phyloP scores from a whole-genome alignment of 768 basidiomycete species.

The Daedalea quercina region DNA sequence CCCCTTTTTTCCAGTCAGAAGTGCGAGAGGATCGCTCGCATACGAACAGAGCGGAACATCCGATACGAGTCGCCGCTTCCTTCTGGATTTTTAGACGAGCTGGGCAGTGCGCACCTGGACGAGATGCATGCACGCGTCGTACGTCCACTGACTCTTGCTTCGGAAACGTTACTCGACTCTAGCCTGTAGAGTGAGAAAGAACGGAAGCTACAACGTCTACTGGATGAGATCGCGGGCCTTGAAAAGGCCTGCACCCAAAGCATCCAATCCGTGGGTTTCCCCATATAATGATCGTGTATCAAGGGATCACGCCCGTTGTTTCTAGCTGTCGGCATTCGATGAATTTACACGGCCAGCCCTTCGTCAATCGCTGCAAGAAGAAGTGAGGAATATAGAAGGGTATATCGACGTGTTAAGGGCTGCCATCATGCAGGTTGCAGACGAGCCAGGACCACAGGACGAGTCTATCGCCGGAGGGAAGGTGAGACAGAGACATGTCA shows the following conservation, averaged over 20 bases:
- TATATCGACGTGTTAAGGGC: conserved; percentile 10
- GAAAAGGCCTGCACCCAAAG: conserved; percentile 2
- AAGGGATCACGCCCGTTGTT: too few species aligned
- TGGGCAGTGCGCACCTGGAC: not conserved
- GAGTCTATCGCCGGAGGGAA: not conserved
- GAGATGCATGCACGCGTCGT: conserved; percentile 3
- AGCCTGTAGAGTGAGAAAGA: conserved; percentile 8
- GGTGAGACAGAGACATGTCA: not conserved
- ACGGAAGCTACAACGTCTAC: conserved; percentile 4
- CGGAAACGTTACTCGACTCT: not conserved
- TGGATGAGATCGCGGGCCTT: conserved; percentile 3
- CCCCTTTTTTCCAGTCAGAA: too few species aligned
- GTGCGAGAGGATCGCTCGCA: too few species aligned
- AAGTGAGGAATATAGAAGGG: conserved; percentile 2
- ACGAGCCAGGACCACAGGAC: not conserved
- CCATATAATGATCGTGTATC: too few species aligned
- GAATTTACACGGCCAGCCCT: conserved; percentile 6
- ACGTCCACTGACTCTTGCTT: not conserved
- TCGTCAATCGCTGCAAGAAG: not conserved
- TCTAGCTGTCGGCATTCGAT: conserved; percentile 1
- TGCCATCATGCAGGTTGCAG: conserved; percentile 5
- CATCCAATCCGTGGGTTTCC: conserved; percentile 6
- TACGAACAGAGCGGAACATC: not conserved
- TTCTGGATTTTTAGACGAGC: not conserved
- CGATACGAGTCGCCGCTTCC: conserved; percentile 7